Percentiles rank a stretch among this genome's conserved stretches.
Conservation (phyloP, 805 yeast species). For the Yamadazyma sp. region DNA sequence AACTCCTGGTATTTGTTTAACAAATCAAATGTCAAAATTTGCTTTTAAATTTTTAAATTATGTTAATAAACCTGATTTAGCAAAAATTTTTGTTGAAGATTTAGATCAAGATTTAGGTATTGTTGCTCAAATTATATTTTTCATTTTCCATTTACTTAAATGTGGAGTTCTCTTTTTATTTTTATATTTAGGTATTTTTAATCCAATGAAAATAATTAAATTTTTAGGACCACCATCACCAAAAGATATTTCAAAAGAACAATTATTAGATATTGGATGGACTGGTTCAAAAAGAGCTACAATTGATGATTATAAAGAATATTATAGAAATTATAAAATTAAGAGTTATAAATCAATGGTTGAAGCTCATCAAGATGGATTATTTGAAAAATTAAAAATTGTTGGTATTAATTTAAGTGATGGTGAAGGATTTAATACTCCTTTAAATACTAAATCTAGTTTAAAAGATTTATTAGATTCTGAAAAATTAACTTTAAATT, state of each 20-base stretch:
- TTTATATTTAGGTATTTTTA: constrained; percentile 68
- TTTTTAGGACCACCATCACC: constrained; percentile 26
- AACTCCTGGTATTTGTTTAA: constrained; percentile 85
- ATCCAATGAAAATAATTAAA: constrained; percentile 54
- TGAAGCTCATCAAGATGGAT: constrained; percentile 71
- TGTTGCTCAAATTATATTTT: constrained; percentile 63
- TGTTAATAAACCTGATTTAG: constrained; percentile 42
- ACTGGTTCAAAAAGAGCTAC: constrained; percentile 83
- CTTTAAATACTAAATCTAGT: constrained; percentile 36
- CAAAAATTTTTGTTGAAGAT: constrained; percentile 49
- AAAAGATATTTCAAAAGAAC: constrained; percentile 45
- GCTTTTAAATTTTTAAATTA: constrained; percentile 19
- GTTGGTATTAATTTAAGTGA: constrained; percentile 62
- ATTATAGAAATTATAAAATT: constrained; percentile 61
- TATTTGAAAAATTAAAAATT: constrained; percentile 53
- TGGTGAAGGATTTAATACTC: constrained; percentile 84
- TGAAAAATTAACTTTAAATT: constrained; percentile 49
- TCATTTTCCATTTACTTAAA: constrained; percentile 69
- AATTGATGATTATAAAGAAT: constrained; percentile 65
- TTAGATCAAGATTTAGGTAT: constrained; percentile 35
- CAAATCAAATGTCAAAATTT: constrained; percentile 48
- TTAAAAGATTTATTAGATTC: constrained; percentile 16
- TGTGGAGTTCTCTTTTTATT: constrained; percentile 50
- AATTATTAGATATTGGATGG: constrained; percentile 78
- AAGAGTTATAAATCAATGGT: constrained; percentile 72